Conservation (phyloP, 2,329 filamentous ascomycete genomes). For the Beauveria pseudobassiana region DNA sequence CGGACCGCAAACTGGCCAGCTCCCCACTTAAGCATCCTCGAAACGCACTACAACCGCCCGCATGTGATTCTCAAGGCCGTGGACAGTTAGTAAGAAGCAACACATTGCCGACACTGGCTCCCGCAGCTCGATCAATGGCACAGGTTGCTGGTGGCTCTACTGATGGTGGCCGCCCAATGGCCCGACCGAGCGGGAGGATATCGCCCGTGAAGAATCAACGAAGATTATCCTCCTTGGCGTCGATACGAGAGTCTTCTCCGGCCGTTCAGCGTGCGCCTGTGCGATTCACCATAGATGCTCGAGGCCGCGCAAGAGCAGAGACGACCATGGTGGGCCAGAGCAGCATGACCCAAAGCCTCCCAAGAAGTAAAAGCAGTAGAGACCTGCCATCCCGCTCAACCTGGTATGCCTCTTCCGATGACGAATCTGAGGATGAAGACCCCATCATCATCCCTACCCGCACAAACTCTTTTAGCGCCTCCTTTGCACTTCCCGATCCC, state of each 20-base stretch:
- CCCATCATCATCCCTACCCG: conserved; percentile 58
- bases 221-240: conserved; percentile 44
- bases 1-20: conserved; percentile 34
- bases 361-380: conserved; percentile 23
- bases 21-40: conserved; percentile 46
- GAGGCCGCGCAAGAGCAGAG: conserved; percentile 50
- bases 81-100: conserved; percentile 30
- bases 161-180: conserved; percentile 27
- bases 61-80: conserved; percentile 46
- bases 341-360: conserved; percentile 19
- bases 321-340: conserved; percentile 33
- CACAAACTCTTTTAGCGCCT: conserved; percentile 43
- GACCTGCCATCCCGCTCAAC: conserved; percentile 24
- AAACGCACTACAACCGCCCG: conserved; percentile 45
- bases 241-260: conserved; percentile 47
- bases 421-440: conserved; percentile 56
- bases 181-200: conserved; percentile 37
- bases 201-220: conserved; percentile 47
- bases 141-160: conserved; percentile 24
- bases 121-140: conserved; percentile 32
- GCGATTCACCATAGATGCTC: conserved; percentile 56
- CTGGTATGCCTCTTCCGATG: conserved; percentile 40
- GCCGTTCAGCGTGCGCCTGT: conserved; percentile 47
- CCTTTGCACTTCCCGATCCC: conserved; percentile 50
- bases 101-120: conserved; percentile 40